Base-by-base conservation (phyloP, 1,139 yeast species). In the Saccharomyces hybrid region DNA sequence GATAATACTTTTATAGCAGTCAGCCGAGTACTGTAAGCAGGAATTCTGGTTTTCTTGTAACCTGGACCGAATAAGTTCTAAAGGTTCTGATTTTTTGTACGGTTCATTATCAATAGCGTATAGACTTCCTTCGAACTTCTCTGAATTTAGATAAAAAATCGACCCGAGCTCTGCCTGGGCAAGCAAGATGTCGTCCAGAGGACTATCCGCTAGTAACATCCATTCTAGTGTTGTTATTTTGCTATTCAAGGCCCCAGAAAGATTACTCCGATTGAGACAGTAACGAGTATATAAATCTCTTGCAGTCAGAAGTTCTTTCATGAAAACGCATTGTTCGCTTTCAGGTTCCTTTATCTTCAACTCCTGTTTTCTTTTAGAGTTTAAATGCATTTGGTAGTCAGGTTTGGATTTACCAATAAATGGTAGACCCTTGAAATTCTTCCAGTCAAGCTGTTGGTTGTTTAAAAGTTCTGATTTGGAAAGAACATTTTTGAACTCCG, bases 151-250 rank as follows among this genome's bases (percentile, higher is more conserved):
- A 64, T 85, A 88, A 57, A 83, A 73, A 50, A 87, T 73, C 2
- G 91, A 81, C 0, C 88, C 95, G 47, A 84, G 71, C 64, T 86
- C 86, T 57, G 87, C 84, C 63, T 83, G 86, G 0, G 86, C 79
- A 65, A 84, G 73, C 44, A 87, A 69, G 44, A 84, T 72, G 58
- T 83, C 84, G 34, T 83, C 82, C 0, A 84, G 79, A 23, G 82
- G 81, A 58, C 81, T 79, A 44, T 84, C 86, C 0, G 90, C 85
- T 55, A 80, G 69, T n/a, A 83, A 71, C 95, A 86, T 87, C 77
- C 86, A 79, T 61, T 82, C 82, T 9, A 86, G 81, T 57, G 88
- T 81, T 31, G 83, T 78, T 54, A 83, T 74, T 62, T 84, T 85
- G 44, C 85, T 77, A 52, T 79, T 74, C 20, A 84, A 71, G 0